Evolutionary conservation across 768 basidiomycete genomes (phyloP), one percentile per base, ranked within the genome.

Genomic region (Xanthoconium purpureum): DNA sequence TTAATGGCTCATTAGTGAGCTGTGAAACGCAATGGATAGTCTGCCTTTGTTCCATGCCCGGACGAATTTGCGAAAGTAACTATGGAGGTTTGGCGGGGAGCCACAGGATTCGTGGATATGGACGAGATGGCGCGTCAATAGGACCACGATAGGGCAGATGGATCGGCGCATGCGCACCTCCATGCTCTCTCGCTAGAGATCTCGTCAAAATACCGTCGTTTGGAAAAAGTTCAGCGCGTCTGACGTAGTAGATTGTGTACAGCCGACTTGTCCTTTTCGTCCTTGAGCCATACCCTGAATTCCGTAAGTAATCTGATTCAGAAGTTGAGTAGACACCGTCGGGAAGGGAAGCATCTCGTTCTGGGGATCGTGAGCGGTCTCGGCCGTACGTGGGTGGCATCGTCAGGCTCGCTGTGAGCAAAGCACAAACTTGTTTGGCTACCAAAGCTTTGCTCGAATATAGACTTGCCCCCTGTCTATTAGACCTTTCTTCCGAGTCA

Each of bases 1-100:
- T n/a, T n/a, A n/a, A n/a, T 8, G 33, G 33, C 3, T 35, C 2
- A 12, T 12, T 35, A 12, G n/a, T 8, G 11, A 4, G 13, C 2
- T 18, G 2, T 8, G 5, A 6, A 3, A 53, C 71, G 54, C 18
- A 91, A 89, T 80, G 30, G 84, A 72, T 10, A 94, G 76, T 67
- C 80, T 85, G 6, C 89, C 90, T 68, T 80, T 79, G 71, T 94
- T 94, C 92, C 92, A 94, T 28, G 84, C 84, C 81, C 91, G 90
- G 39, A 94, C 85, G 65, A 98, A 97, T 73, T 94, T 96, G 64
- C 88, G 85, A 69, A 98, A 98, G 69, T 95, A 94, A 65, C 90
- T 91, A 49, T 50, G 45, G 14, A 24, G 4, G 29, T 37, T n/a
- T 8, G 47, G 35, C 28, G 53, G 56, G 66, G 17, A 17, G 17